phyloP scores from a whole-genome alignment of 495 filamentous ascomycete genomes.

The Antarctomyces pellizariae region DNA sequence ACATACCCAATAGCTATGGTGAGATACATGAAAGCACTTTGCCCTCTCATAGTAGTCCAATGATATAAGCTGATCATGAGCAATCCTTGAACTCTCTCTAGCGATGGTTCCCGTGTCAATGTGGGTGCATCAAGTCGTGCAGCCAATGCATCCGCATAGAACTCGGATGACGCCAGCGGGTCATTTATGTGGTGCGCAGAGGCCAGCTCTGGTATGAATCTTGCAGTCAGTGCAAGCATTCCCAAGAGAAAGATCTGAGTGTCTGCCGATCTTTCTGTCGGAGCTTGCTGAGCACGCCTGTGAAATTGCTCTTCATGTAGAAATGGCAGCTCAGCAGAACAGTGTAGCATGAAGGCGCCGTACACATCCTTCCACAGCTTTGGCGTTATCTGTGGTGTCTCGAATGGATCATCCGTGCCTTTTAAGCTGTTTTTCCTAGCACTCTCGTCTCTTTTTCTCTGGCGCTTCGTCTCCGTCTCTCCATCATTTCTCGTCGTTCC shows the following conservation, averaged over 20 bases:
- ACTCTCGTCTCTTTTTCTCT: conserved; percentile 24
- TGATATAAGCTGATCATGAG: conserved; percentile 71
- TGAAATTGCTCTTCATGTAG: conserved; percentile 59
- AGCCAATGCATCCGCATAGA: conserved; percentile 49
- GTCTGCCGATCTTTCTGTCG: conserved; percentile 15
- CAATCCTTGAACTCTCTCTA: conserved; percentile 52
- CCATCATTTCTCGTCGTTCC: conserved; percentile 30
- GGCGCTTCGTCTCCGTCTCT: conserved; percentile 36
- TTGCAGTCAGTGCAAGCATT: conserved; percentile 56
- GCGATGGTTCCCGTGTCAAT: conserved; percentile 30
- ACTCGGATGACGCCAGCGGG: conserved; percentile 48
- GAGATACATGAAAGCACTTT: conserved; percentile 55
- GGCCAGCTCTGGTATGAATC: conserved; percentile 48
- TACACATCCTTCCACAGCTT: conserved; percentile 49
- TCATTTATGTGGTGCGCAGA: conserved; percentile 35
- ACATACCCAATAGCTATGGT: conserved; percentile 56
- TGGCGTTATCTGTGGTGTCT: conserved; percentile 33
- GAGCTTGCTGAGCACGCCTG: conserved; percentile 20
- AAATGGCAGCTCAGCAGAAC: conserved; percentile 62
- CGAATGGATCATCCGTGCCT: conserved; percentile 22
- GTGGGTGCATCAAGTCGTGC: conserved; percentile 33
- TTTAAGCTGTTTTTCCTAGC: conserved; percentile 17
- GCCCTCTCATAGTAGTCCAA: conserved; percentile 54
- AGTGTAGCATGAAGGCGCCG: conserved; percentile 65
- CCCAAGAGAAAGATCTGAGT: conserved; percentile 43